Percentiles rank a stretch among this genome's conserved stretches.
Conservation (phyloP, 2,329 filamentous ascomycete species). For the Hyphodiscus sp. region DNA sequence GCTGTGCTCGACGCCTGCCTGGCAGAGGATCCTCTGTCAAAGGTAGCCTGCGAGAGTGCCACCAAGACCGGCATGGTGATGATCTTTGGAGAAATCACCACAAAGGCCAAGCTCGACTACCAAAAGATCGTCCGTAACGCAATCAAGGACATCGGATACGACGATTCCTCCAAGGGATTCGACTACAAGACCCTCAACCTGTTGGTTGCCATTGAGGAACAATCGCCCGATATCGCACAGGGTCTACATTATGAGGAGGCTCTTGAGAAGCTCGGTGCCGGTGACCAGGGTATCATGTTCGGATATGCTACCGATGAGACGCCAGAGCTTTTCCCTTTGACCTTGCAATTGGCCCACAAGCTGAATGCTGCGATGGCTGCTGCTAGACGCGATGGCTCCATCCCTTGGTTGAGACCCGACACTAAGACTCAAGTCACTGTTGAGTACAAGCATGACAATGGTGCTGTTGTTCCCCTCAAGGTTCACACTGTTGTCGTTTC, state of each 20-base stretch:
- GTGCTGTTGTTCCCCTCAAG: slow-evolving; percentile 83
- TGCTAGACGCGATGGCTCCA: slow-evolving; percentile 77
- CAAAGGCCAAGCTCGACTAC: slow-evolving; percentile 93
- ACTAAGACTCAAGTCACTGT: slow-evolving; percentile 99
- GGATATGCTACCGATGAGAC: slow-evolving; percentile 99
- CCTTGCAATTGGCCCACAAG: slow-evolving; percentile 90
- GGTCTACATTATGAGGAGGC: slow-evolving; percentile 97
- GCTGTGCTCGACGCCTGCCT: slow-evolving; percentile 98
- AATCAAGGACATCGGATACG: slow-evolving; percentile 99
- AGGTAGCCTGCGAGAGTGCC: slow-evolving; percentile 97
- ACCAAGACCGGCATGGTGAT: slow-evolving; percentile 99
- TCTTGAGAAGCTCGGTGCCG: slow-evolving; percentile 94
- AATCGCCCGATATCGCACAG: slow-evolving; percentile 97
- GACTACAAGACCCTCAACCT: slow-evolving; percentile 99
- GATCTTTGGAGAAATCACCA: slow-evolving; percentile 98
- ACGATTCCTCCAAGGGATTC: slow-evolving; percentile 94
- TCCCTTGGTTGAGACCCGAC: slow-evolving; percentile 94
- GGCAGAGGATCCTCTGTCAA: slow-evolving; percentile 89
- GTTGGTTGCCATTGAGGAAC: slow-evolving; percentile 97
- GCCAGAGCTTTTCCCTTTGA: slow-evolving; percentile 91
- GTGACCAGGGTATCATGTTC: slow-evolving; percentile 99
- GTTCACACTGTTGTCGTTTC: slow-evolving; percentile 97
- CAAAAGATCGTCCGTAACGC: slow-evolving; percentile 91
- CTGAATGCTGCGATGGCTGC: slow-evolving; percentile 92
- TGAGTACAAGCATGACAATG: slow-evolving; percentile 95